Conservation (phyloP, 108 stramenopile genomes). For the Epipyxis sp. region DNA sequence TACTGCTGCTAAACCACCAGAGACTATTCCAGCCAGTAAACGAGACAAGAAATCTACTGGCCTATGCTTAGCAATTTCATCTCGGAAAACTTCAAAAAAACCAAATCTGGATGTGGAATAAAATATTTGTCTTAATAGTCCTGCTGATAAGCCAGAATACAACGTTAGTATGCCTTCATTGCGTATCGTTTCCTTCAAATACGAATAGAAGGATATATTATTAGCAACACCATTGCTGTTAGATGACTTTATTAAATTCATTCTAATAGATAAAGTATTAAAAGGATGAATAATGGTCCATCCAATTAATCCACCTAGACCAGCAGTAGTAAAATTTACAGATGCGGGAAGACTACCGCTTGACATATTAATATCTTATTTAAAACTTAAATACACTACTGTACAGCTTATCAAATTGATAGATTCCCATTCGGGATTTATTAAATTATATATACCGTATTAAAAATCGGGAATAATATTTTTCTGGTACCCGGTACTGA, state of each 20-base stretch:
- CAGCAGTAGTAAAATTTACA: conserved; percentile 76
- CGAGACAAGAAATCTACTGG: background rate
- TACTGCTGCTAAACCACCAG: conserved; percentile 81
- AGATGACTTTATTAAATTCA: conserved; percentile 61
- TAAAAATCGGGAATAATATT: too few species aligned
- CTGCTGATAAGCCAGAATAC: conserved; percentile 82
- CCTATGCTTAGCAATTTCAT: conserved; percentile 72
- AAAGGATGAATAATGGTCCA: conserved; percentile 83
- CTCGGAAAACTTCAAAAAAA: conserved; percentile 81
- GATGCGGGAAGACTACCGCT: background rate
- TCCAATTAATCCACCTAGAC: conserved; percentile 76
- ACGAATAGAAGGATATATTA: too few species aligned
- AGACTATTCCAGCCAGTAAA: conserved; percentile 34
- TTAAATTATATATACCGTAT: too few species aligned
- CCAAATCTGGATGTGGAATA: conserved; percentile 83
- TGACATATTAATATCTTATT: too few species aligned
- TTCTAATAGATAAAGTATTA: conserved; percentile 78
- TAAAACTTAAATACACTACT: too few species aligned
- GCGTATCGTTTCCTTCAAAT: conserved; percentile 53
- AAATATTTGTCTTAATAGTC: conserved; percentile 77
- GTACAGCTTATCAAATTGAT: too few species aligned
- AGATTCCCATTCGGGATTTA: too few species aligned
- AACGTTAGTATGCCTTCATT: conserved; percentile 61
- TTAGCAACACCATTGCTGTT: conserved; percentile 52
- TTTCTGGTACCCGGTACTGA: too few species aligned